A percentile compares a stretch with the other conserved stretches of the same genome.
Evolutionary conservation across 2,329 filamentous ascomycete species (phyloP).

Genomic region (Pseudogymnoascus sp.): DNA sequence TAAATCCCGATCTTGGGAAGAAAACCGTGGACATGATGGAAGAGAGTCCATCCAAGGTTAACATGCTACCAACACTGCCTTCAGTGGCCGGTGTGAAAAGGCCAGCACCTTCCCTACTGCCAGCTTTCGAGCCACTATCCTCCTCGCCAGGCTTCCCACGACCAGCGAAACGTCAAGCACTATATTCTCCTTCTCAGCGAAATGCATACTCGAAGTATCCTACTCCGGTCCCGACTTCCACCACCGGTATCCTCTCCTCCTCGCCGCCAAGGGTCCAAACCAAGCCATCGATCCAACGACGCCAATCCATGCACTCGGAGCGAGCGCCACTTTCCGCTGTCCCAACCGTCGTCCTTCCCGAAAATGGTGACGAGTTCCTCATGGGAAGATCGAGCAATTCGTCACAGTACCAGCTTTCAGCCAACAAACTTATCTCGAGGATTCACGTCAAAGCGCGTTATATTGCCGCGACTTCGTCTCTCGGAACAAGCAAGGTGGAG

Average conservation of each 20-base stretch:
- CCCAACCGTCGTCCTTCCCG: slow-evolving; percentile 72
- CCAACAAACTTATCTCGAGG: slow-evolving; percentile 86
- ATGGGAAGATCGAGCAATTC: slow-evolving; percentile 95
- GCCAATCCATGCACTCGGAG: slow-evolving; percentile 58
- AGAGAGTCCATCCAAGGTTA: slow-evolving; percentile 29
- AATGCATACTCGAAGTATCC: slow-evolving; percentile 59
- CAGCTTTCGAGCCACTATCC: slow-evolving; percentile 72
- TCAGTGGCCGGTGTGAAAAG: slow-evolving; percentile 47
- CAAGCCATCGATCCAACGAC: slow-evolving; percentile 50
- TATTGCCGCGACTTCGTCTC: slow-evolving; percentile 58
- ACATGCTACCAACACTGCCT: slow-evolving; percentile 22
- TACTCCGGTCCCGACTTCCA: slow-evolving; percentile 88
- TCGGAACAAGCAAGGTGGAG: slow-evolving; percentile 72
- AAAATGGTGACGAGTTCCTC: slow-evolving; percentile 70
- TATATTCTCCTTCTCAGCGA: slow-evolving; percentile 34
- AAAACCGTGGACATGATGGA: slow-evolving; percentile 28
- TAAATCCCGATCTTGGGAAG: background rate
- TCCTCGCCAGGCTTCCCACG: slow-evolving; percentile 68
- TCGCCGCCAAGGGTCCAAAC: slow-evolving; percentile 59
- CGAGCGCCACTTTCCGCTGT: slow-evolving; percentile 77
- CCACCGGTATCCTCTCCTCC: slow-evolving; percentile 81
- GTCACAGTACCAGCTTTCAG: slow-evolving; percentile 88
- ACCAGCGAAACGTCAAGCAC: slow-evolving; percentile 60
- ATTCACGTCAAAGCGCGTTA: slow-evolving; percentile 87
- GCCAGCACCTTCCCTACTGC: slow-evolving; percentile 61